Evolutionary conservation across 345 rosid species (phyloP), one percentile per base, ranked within the genome.

Genomic region (Salix purpurea): DNA sequence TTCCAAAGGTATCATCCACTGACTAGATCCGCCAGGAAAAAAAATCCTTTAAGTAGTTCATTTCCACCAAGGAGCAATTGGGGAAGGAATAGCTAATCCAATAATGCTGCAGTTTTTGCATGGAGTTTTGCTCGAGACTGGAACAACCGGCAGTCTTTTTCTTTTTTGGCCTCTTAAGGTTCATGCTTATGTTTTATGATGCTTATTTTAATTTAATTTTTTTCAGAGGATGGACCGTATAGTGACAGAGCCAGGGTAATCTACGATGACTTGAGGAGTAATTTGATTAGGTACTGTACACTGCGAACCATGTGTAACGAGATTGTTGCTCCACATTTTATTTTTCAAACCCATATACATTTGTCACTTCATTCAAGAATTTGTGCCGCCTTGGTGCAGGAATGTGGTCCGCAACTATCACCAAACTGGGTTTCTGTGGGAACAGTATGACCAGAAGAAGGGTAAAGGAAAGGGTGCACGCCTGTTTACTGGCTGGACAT

Each of bases 401-500:
- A 93, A 91, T 73, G 90, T 93, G 70, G 92, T 92, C 69, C 77
- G 74, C 52, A 96, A 92, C 85, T 93, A 93, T 85, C 71, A 87
- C 70, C 80, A 82, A 65, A 93, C 95, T 5, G 97, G 99, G 52
- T 93, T 83, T 76, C 77, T 92, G 65, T 96, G 98, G 99, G 98
- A 96, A 78, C 98, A 96, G 74, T 93, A 93, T 72, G 94, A 89
- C 76, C 98, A 93, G 85, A 83, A 69, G 83, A 87, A 80, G 21
- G 96, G 97, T 26, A 90, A 84, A 58, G 94, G 98, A 64, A 88
- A 91, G 79, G 94, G 97, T 34, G 83, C 90, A 18, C 93, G 92
- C 12, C 67, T 83, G 16, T 96, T 96, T 79, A 91, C 98, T 16
- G 96, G 98, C 60, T 96, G 98, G 97, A 90, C 99, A 67, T 52